Base-by-base conservation (phyloP, 2,329 filamentous ascomycete species). In the Lachnellula arida region DNA sequence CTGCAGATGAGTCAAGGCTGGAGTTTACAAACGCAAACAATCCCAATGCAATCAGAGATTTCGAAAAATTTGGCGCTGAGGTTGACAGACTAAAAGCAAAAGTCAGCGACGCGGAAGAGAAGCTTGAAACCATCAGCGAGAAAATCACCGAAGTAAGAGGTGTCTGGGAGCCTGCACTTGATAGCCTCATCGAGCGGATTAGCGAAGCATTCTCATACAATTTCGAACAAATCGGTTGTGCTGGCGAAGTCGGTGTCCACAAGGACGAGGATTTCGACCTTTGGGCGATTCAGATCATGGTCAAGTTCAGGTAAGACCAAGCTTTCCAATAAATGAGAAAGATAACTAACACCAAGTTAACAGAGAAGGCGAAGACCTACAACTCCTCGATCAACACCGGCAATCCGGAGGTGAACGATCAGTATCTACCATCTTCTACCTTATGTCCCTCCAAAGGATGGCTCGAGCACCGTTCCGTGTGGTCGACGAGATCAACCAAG, bases 401-500 rank as follows among this genome's bases (percentile, higher is more conserved):
- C 94, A 99, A 72, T 97, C 93, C 1, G 94, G 94, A 66, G 94
- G 94, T 61, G 94, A 99, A 75, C 88, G 94, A 57, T 91, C 94
- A 23, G 93, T 99, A 22, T 96, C 91, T 22, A 99, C 94, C 14
- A 96, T 97, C 69, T 99, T 97, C 80, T 99, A 95, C 75, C 89
- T 99, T 55, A 97, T 99, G 92, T 91, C 94, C 5, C 82, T 99
- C 25, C 94, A 99, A 72, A 89, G 89, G 49, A 86, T 99, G 67
- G 93, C 94, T 15, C 88, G 91, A 67, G 91, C 92, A 3, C 94
- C 94, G 1, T 99, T 99, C 81, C 91, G 94, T 51, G 93, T 99
- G 49, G 94, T 99, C 57, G 94, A 99, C 73, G 94, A 99, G 76
- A 99, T 99, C 79, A 99, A 99, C 70, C 94, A 99, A 75, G 94